A percentile compares a stretch with the other conserved stretches of the same genome.
These are phyloP conservation scores for Ceratobasidium sp. DNA, from an alignment of 1,284 basidiomycete genomes.

Conservation along the genomic window DNA sequence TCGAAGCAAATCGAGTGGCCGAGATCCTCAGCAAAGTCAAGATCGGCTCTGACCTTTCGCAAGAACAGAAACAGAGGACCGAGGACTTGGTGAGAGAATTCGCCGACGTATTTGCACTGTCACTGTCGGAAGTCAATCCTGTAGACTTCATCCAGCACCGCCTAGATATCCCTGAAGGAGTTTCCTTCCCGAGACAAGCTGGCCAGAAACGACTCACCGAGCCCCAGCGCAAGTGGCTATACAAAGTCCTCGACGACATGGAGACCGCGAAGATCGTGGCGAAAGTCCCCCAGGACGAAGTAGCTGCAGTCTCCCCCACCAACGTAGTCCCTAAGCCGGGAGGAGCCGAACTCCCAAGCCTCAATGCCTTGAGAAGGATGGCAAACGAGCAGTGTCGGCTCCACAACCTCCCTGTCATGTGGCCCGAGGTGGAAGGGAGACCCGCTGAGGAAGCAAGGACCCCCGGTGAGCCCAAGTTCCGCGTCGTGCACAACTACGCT, in stretches of 20 bases:
- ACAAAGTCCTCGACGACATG: constrained; percentile 40
- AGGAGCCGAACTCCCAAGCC: constrained; percentile 8
- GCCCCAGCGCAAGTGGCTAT: constrained; percentile 28
- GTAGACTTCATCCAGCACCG: constrained; percentile 39
- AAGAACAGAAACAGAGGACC: constrained; percentile 6
- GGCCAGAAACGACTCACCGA: constrained; percentile 41
- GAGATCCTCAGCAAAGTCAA: constrained; percentile 19
- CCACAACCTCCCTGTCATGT: background rate
- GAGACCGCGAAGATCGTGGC: constrained; percentile 33
- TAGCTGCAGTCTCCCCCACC: constrained; percentile 19
- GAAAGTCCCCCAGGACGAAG: constrained; percentile 30
- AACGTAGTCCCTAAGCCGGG: constrained; percentile 23
- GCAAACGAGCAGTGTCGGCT: constrained; percentile 25
- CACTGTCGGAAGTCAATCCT: constrained; percentile 21
- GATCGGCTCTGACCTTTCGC: constrained; percentile 29
- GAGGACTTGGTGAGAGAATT: constrained; percentile 9
- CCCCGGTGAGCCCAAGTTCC: constrained; percentile 40
- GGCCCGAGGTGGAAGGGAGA: background rate
- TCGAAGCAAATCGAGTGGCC: background rate
- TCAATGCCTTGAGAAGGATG: constrained; percentile 30
- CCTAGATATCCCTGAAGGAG: constrained; percentile 39
- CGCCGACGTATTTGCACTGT: constrained; percentile 28
- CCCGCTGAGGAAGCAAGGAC: background rate
- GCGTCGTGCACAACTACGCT: constrained; percentile 43
- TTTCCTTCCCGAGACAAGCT: constrained; percentile 27